Percentiles rank a stretch among this genome's conserved stretches.
These are phyloP conservation scores for Dactylellina haptotyla DNA, from an alignment of 2,329 filamentous ascomycete genomes.

Conservation along the genomic window DNA sequence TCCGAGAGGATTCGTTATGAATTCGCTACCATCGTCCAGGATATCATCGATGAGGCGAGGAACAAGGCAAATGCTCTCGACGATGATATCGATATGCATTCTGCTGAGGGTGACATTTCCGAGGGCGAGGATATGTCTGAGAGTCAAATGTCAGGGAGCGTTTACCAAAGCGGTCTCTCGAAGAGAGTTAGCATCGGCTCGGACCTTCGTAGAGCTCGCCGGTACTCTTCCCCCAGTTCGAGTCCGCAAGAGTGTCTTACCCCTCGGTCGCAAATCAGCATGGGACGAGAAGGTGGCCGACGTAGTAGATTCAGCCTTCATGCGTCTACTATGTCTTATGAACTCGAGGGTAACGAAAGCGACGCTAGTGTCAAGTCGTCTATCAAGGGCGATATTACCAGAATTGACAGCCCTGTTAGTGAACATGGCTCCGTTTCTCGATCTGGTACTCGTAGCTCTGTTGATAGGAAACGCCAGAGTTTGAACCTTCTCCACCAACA, in stretches of 20 bases:
- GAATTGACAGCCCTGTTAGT: slow-evolving; percentile 89
- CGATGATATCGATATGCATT: slow-evolving; percentile 59
- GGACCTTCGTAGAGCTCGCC: slow-evolving; percentile 60
- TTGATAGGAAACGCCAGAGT: slow-evolving; percentile 81
- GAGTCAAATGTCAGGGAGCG: slow-evolving; percentile 48
- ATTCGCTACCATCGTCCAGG: slow-evolving; percentile 89
- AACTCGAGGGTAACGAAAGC: slow-evolving; percentile 87
- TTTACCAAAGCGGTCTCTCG: slow-evolving; percentile 44
- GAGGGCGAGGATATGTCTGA: slow-evolving; percentile 53
- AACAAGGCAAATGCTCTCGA: slow-evolving; percentile 73
- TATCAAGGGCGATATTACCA: slow-evolving; percentile 59
- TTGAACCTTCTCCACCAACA: slow-evolving; percentile 62
- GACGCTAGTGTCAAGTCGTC: slow-evolving; percentile 87
- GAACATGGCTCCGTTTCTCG: slow-evolving; percentile 71
- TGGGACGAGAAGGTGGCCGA: slow-evolving; percentile 42
- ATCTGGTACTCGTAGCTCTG: slow-evolving; percentile 49
- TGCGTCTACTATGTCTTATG: slow-evolving; percentile 66
- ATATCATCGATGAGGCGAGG: slow-evolving; percentile 92
- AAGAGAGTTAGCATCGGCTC: slow-evolving; percentile 56
- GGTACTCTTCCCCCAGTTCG: slow-evolving; percentile 79
- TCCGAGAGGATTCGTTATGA: slow-evolving; percentile 94
- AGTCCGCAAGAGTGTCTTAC: slow-evolving; percentile 92
- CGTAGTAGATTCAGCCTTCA: slow-evolving; percentile 56
- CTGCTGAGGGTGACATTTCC: slow-evolving; percentile 56
- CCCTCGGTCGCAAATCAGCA: slow-evolving; percentile 80